Percentiles rank a stretch among this genome's conserved stretches.
phyloP scores from a whole-genome alignment of 805 yeast genomes.

The Hanseniaspora clermontiae region DNA sequence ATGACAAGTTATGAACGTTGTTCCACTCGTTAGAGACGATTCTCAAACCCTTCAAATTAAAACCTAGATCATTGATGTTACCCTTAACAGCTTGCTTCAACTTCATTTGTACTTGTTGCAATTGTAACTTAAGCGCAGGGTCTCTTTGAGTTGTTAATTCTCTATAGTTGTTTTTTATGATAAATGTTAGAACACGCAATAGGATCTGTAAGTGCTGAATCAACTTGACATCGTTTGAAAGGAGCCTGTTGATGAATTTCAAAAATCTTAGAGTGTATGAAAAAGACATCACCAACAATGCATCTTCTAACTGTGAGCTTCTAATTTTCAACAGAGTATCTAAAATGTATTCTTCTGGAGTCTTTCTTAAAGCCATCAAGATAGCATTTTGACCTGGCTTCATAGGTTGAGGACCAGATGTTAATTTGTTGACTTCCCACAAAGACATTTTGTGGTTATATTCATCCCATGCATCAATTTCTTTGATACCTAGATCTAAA shows the following conservation, averaged over 20 bases:
- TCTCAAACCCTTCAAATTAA: conserved; percentile 70
- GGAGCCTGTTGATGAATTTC: conserved; percentile 64
- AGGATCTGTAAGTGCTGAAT: conserved; percentile 48
- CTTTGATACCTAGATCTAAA: conserved; percentile 65
- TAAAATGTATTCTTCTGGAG: conserved; percentile 70
- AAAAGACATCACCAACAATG: conserved; percentile 79
- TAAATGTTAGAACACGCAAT: conserved; percentile 63
- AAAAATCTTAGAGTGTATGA: conserved; percentile 64
- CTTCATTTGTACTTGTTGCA: conserved; percentile 49
- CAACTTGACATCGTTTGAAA: conserved; percentile 34
- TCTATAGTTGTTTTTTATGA: conserved; percentile 58
- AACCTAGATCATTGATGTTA: conserved; percentile 55
- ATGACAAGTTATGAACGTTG: conserved; percentile 58
- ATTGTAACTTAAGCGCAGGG: conserved; percentile 47
- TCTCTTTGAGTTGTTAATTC: conserved; percentile 66
- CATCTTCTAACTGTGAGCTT: conserved; percentile 83
- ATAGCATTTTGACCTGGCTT: conserved; percentile 59
- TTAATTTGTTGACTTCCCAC: conserved; percentile 32
- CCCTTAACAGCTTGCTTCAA: conserved; percentile 44
- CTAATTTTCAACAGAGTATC: conserved; percentile 57
- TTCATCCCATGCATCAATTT: conserved; percentile 43
- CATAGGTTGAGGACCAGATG: conserved; percentile 36
- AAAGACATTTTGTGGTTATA: conserved; percentile 34
- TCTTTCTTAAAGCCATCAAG: conserved; percentile 55
- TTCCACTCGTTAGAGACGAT: conserved; percentile 70